Base-by-base conservation (phyloP, 2,329 filamentous ascomycete species). In the Lachnellula suecica region DNA sequence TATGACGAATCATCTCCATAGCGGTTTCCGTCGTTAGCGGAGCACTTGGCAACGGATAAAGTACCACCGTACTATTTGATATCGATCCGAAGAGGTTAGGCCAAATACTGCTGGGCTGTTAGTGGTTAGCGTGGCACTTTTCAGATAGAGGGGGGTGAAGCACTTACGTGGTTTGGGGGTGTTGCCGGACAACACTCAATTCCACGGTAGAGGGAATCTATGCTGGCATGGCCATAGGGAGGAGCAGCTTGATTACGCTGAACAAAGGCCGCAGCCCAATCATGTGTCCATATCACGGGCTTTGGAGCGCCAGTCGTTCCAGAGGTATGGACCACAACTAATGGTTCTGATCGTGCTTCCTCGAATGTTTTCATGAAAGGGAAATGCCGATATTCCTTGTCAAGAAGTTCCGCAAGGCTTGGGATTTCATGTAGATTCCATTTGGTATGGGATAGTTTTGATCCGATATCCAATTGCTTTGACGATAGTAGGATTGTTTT, bases 261-360 rank as follows among this genome's bases (percentile, higher is more conserved):
- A 55, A 75, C 71, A 63, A 71, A 66, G 0, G 70, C 69, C 1
- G 64, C 64, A 6, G 70, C 53, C 27, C 63, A 56, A 8, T 60
- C 66, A 56, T 76, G 68, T 5, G 68, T 64, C 59, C 65, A 65
- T 1, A 62, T 51, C 13, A 74, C 67, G 0, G 70, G 71, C 47
- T 74, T 75, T 2, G 72, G 73, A 0, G 72, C 45, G 2, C 73
- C 73, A 0, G 72, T 75, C 1, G 68, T 67, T 4, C 73, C 73
- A 4, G 71, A 74, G 0, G 73, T 74, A 42, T 74, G 73, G 1
- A 74, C 50, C 22, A 72, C 62, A 22, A 70, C 66, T 3, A 72
- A 69, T 0, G 71, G 70, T 2, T 74, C 71, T 17, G 66, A 52
- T 0, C 53, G 58, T 6, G 68, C 70, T 4, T 66, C 57, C 0